Base-by-base conservation (phyloP, 2,329 filamentous ascomycete genomes). In the Xylaria sp. region DNA sequence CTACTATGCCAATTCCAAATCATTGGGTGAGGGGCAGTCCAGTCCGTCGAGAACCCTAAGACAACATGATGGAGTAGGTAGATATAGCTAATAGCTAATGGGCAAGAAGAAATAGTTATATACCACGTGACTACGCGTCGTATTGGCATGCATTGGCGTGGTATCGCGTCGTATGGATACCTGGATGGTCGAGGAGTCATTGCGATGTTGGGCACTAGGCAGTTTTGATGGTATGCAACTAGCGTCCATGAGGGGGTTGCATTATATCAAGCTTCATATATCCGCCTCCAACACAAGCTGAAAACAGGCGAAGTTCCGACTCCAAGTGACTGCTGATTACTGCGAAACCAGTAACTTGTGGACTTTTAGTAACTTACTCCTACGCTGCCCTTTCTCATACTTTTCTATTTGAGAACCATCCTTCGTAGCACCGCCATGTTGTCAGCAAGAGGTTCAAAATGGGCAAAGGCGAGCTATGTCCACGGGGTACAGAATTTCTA, bases 401-500 rank as follows among this genome's bases (percentile, higher is more conserved):
- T 11, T n/a, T 15, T n/a, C n/a, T 2, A 25, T 9, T n/a, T 35
- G n/a, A 50, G 4, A 50, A 42, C 49, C 7, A 21, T 28, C 15
- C 15, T 2, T 11, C 8, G 11, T 9, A 15, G 21, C 21, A 19
- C 38, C 15, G 4, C 25, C 15, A 70, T 70, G 69, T n/a, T 70
- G 37, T 70, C 69, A 3, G 31, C 57, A 17, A 69, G 69, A 62
- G 69, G 55, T 56, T 21, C 50, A n/a, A 59, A 35, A 6, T 70
- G 67, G 67, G 56, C 69, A 2, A 61, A 65, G 17, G 45, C 60
- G 23, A 21, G 15, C 35, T 69, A 65, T 54, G 42, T 43, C 28
- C 69, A 70, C n/a, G 69, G 69, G 4, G 40, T 52, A 11, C 42
- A 51, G 31, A 63, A 70, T 50, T 21, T 33, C 6, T 70, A 66